phyloP scores from a whole-genome alignment of 108 stramenopile genomes.

The Aurantiochytrium sp. region DNA sequence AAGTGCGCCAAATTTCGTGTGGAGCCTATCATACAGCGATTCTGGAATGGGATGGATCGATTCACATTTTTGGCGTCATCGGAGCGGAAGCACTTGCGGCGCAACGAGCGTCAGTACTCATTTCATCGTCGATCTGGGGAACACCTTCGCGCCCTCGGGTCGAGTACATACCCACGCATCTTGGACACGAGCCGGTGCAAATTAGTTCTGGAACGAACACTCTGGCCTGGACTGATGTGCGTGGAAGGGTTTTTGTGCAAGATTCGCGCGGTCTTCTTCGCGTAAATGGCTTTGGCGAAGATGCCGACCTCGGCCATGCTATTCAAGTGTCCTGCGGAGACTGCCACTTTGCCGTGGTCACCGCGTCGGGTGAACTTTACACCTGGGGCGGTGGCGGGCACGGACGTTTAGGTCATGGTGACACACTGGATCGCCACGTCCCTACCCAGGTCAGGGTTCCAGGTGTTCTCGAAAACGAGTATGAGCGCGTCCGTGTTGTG shows the following conservation, averaged over 20 bases:
- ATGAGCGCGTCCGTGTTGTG: not conserved
- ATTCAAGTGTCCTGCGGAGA: not conserved
- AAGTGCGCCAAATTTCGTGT: not conserved
- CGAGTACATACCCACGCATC: too few relatives aligned
- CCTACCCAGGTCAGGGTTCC: not conserved
- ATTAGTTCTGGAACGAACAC: not conserved
- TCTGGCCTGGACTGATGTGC: not conserved
- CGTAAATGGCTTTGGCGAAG: too few relatives aligned
- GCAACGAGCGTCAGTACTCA: not conserved
- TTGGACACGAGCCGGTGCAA: not conserved
- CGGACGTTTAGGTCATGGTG: not conserved
- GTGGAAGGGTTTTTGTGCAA: not conserved
- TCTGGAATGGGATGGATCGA: not conserved
- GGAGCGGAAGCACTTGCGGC: not conserved
- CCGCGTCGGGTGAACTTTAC: not conserved
- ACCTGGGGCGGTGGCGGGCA: not conserved
- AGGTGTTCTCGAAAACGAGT: not conserved
- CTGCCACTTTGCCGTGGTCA: not conserved
- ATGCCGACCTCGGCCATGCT: not conserved
- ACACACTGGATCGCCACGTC: not conserved
- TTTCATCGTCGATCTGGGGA: too few relatives aligned
- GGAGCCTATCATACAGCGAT: not conserved
- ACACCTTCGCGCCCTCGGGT: too few relatives aligned
- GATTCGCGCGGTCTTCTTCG: too few relatives aligned
- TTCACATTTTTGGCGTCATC: not conserved